Evolutionary conservation across 2,329 filamentous ascomycete genomes (phyloP).

Genomic region (Penicillium sp.): DNA sequence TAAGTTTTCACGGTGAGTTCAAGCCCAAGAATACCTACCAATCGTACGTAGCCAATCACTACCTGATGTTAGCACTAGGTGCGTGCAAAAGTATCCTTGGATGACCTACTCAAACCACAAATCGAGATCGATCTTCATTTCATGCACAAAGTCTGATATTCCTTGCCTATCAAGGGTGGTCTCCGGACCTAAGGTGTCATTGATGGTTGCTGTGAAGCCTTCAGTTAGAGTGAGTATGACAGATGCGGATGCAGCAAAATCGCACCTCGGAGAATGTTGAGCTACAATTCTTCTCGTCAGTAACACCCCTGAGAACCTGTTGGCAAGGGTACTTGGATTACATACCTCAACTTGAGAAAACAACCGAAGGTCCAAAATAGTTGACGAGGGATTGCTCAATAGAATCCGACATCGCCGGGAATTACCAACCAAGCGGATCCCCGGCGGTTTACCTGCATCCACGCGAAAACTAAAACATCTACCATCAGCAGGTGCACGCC

Average conservation of each 20-base stretch:
- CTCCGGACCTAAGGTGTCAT: conserved; percentile 38
- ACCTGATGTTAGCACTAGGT: conserved; percentile 15
- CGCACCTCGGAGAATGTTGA: conserved; percentile 48
- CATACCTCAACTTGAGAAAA: conserved; percentile 56
- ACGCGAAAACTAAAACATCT: conserved; percentile 41
- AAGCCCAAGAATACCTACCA: conserved; percentile 25
- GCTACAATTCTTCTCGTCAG: conserved; percentile 29
- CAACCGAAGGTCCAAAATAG: conserved; percentile 55
- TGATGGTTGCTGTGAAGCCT: conserved; percentile 38
- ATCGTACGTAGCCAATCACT: conserved; percentile 45
- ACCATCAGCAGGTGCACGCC: conserved; percentile 2
- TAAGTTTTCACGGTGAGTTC: no score
- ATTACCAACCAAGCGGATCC: conserved; percentile 43
- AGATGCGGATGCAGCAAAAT: background rate
- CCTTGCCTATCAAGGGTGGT: conserved; percentile 38
- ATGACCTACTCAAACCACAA: conserved; percentile 52
- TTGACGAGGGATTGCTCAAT: conserved; percentile 49
- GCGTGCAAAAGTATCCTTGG: background rate
- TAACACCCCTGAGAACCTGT: background rate
- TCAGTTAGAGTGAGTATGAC: conserved; percentile 2
- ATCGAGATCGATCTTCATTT: conserved; percentile 53
- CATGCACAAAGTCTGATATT: conserved; percentile 48
- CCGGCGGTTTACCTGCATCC: conserved; percentile 51
- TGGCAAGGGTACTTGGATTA: background rate
- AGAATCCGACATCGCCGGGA: conserved; percentile 52